Conservation (phyloP, 2,329 filamentous ascomycete genomes). For the Aspergillus sp. region DNA sequence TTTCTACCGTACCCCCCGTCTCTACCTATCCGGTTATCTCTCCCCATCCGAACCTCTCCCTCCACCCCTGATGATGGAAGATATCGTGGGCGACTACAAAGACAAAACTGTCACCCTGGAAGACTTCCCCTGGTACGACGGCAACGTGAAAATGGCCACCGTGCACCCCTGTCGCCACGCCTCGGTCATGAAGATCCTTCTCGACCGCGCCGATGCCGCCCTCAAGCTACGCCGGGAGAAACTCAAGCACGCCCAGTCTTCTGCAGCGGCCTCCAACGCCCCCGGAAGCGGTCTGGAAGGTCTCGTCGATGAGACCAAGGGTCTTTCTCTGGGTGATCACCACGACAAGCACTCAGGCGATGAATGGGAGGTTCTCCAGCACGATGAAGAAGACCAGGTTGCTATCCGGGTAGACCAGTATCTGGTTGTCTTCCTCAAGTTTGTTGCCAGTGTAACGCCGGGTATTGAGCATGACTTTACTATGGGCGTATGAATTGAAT, state of each 20-base stretch:
- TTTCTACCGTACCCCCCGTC: slow-evolving; percentile 91
- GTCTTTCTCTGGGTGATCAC: slow-evolving; percentile 54
- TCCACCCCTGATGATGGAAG: slow-evolving; percentile 88
- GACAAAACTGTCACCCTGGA: slow-evolving; percentile 98
- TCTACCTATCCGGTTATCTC: slow-evolving; percentile 89
- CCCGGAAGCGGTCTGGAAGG: slow-evolving; percentile 69
- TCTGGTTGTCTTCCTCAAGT: slow-evolving; percentile 53
- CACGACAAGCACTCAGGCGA: slow-evolving; percentile 39
- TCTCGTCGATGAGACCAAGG: slow-evolving; percentile 73
- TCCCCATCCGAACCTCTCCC: slow-evolving; percentile 74
- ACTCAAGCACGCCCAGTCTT: slow-evolving; percentile 57
- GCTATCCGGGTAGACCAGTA: slow-evolving; percentile 50
- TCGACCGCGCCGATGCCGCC: slow-evolving; percentile 91
- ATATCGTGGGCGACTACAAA: slow-evolving; percentile 93
- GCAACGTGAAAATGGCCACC: slow-evolving; percentile 89
- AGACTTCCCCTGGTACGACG: slow-evolving; percentile 91
- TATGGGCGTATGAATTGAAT: slow-evolving; percentile 69
- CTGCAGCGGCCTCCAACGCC: slow-evolving; percentile 32
- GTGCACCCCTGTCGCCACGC: slow-evolving; percentile 98
- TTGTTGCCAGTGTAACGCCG: slow-evolving; percentile 85
- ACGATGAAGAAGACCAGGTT: slow-evolving; percentile 43
- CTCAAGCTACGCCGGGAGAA: slow-evolving; percentile 84
- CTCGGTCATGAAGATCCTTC: slow-evolving; percentile 93
- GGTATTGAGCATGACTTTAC: slow-evolving; percentile 98
- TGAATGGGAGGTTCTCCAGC: slow-evolving; percentile 62